phyloP scores from a whole-genome alignment of 345 rosid species.

The Salix dunnii region DNA sequence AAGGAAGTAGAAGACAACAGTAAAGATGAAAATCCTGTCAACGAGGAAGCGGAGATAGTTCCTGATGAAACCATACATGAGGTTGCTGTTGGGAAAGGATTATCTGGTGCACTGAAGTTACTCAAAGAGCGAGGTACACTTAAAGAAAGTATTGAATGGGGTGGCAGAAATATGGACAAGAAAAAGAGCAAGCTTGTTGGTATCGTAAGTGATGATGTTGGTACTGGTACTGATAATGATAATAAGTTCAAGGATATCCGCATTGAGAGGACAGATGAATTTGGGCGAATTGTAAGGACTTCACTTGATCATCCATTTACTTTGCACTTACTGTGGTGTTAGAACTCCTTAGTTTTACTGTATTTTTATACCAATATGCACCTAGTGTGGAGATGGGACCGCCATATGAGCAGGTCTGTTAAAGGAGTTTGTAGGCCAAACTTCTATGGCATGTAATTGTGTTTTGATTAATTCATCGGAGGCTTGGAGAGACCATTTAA shows the following conservation, averaged over 20 bases:
- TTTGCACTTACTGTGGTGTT: neutral
- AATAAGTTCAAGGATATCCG: constrained; percentile 64
- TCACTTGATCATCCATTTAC: neutral
- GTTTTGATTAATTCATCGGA: neutral
- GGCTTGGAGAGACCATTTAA: neutral
- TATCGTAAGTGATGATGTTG: constrained; percentile 44
- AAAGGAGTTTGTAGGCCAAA: neutral
- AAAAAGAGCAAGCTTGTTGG: constrained; percentile 97
- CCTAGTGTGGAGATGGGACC: neutral
- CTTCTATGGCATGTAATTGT: neutral
- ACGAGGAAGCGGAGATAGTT: constrained; percentile 58
- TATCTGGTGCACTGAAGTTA: constrained; percentile 78
- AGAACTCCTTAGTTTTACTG: neutral
- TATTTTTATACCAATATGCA: neutral
- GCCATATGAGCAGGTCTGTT: neutral
- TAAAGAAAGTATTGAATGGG: constrained; percentile 88
- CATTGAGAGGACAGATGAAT: constrained; percentile 90
- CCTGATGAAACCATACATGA: constrained; percentile 87
- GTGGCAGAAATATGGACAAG: constrained; percentile 99
- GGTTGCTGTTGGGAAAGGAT: constrained; percentile 81
- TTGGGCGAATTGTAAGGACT: constrained; percentile 88
- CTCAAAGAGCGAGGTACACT: constrained; percentile 90
- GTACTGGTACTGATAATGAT: constrained; percentile 6
- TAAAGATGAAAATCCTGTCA: constrained; percentile 42
- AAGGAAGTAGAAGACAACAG: constrained; percentile 49